phyloP scores from a whole-genome alignment of 441 rosid genomes.

The Mallotus japonicus region DNA sequence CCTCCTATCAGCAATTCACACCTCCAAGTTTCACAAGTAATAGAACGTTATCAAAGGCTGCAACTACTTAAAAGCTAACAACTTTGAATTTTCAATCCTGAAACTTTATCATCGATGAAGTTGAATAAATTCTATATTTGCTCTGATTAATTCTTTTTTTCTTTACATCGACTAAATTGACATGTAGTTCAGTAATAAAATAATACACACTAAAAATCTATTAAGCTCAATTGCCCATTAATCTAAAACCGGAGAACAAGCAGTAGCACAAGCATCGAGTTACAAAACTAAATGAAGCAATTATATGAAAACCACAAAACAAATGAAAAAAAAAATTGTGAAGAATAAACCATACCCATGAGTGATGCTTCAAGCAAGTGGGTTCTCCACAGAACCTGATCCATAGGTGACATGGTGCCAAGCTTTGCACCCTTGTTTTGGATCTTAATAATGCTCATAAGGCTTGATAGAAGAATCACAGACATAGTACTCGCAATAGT shows the following conservation, averaged over 20 bases:
- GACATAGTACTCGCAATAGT: conserved; percentile 91
- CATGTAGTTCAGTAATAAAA: too few species aligned
- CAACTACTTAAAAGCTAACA: neutral
- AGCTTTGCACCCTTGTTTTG: conserved; percentile 97
- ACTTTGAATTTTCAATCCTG: neutral
- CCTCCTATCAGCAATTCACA: neutral
- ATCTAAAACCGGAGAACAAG: neutral
- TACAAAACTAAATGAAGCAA: conserved; percentile 9
- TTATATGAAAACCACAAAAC: neutral
- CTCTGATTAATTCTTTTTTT: neutral
- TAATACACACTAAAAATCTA: neutral
- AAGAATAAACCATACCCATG: conserved; percentile 53
- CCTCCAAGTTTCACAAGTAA: conserved; percentile 5
- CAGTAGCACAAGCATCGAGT: neutral
- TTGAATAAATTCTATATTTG: neutral
- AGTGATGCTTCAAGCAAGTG: conserved; percentile 98
- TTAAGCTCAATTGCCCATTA: neutral
- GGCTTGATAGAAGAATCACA: conserved; percentile 72
- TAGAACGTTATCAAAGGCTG: neutral
- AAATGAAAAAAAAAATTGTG: conserved; percentile 1
- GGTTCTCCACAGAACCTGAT: conserved; percentile 98
- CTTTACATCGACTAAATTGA: neutral
- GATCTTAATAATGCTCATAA: conserved; percentile 90
- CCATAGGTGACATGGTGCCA: conserved; percentile 99
- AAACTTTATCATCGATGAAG: neutral